Evolutionary conservation across 495 filamentous ascomycete species (phyloP).

Genomic region (Hypoxylon intermedium): DNA sequence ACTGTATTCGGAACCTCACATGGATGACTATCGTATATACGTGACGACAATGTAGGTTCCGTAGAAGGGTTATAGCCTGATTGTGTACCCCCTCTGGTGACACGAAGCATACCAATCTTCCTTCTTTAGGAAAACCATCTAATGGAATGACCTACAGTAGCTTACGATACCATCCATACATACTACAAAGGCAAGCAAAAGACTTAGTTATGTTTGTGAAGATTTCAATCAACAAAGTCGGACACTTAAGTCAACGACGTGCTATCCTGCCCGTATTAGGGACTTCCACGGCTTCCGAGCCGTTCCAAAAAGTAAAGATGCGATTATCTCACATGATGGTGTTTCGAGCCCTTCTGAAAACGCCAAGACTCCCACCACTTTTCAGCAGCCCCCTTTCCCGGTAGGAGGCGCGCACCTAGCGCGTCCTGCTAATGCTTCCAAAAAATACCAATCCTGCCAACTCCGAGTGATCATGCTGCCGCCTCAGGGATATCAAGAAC

Average conservation of each 20-base stretch:
- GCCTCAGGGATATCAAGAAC: constrained; percentile 26
- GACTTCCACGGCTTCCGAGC: background rate
- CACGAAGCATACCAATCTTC: too few relatives aligned
- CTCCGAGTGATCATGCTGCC: constrained; percentile 18
- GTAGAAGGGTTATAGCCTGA: too few relatives aligned
- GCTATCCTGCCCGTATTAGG: background rate
- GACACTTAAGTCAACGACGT: constrained; percentile 17
- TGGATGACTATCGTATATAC: too few relatives aligned
- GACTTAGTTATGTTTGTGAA: background rate
- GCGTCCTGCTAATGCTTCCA: background rate
- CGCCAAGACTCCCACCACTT: constrained; percentile 3
- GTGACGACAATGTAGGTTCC: too few relatives aligned
- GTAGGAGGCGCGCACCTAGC: background rate
- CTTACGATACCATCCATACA: background rate
- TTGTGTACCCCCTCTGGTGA: too few relatives aligned
- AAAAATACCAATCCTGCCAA: constrained; percentile 2
- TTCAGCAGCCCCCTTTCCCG: background rate
- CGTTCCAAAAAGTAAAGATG: background rate
- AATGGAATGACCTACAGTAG: background rate
- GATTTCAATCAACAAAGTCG: constrained; percentile 4
- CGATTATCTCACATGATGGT: background rate
- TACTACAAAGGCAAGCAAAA: background rate
- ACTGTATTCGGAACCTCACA: too few relatives aligned
- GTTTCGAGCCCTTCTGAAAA: background rate
- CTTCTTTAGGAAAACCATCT: too few relatives aligned